phyloP scores from a whole-genome alignment of 345 rosid species.

The Linum lewisii region DNA sequence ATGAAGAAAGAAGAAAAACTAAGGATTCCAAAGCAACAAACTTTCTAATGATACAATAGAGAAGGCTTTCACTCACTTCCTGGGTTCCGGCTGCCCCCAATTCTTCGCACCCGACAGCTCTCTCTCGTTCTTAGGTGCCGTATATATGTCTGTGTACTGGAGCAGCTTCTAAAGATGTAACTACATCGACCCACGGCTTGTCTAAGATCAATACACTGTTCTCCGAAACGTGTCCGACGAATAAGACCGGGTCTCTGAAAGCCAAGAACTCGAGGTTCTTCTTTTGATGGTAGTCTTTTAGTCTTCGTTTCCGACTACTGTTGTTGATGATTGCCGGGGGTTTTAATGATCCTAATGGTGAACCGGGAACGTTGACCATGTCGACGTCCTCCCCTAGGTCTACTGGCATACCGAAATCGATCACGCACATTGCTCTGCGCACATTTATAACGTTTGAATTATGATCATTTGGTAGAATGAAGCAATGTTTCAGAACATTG shows the following conservation, averaged over 20 bases:
- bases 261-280: conserved; percentile 70
- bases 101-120: too few species aligned
- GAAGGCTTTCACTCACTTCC: too few species aligned
- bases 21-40: too few species aligned
- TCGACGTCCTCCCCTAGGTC: conserved; percentile 53
- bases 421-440: conserved; percentile 79
- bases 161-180: conserved; percentile 53
- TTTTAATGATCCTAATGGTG: conserved; percentile 36
- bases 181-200: conserved; percentile 89
- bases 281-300: conserved; percentile 33
- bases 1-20: too few species aligned
- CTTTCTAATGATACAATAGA: too few species aligned
- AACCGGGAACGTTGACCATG: conserved; percentile 28
- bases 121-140: too few species aligned
- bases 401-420: conserved; percentile 70
- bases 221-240: conserved; percentile 70
- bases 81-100: too few species aligned
- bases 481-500: too few species aligned
- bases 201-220: conserved; percentile 66
- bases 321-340: conserved; percentile 22
- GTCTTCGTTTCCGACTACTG: conserved; percentile 40
- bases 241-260: conserved; percentile 80
- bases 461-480: too few species aligned
- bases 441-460: too few species aligned
- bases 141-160: conserved; percentile 91